Evolutionary conservation across 805 yeast species (phyloP), one percentile per base, ranked within the genome.

Genomic region (Wickerhamomyces strasburgensis): DNA sequence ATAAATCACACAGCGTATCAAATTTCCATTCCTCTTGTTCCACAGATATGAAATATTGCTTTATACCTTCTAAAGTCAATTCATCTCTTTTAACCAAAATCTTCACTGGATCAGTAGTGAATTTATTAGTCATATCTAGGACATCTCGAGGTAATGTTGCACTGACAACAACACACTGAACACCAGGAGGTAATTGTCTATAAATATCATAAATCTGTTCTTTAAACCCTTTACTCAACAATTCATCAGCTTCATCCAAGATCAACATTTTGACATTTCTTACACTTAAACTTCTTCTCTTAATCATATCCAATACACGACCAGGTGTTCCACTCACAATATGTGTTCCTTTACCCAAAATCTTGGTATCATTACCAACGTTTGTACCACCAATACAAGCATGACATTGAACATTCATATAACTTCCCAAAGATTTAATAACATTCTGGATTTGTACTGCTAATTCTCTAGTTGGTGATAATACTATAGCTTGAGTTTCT

Each of bases 291-390:
- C 72, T 72, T 48, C 94, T 78, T 62, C 96, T 77, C 57, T 84
- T 84, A 46, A 93, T 78, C 83, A 93, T 78, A 65, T 93, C 98
- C 44, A 74, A 63, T 27, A 90, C 96, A 57, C 98, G 75, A 39
- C 98, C 98, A 24, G 98, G 98, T 10, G 98, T 93, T 35, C 98
- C 98, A 60, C 93, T 89, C 28, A 93, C 85, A 28, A 93, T 80
- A 54, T 93, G 96, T 54, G 81, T 87, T 44, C 96, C 95, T 49
- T 73, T 80, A 40, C 70, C 70, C 48, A 88, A 69, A 39, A 78
- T 76, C 57, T 84, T 81, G 42, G 83, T 70, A 61, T 90, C 98
- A 38, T 81, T 87, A 32, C 80, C 80, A 42, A 84, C 81, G 44
- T 79, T 77, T 44, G 86, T 86, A 46, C 98, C 98, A 46, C 98